A percentile compares a stretch with the other conserved stretches of the same genome.
phyloP scores from a whole-genome alignment of 805 yeast genomes.

The Scheffersomyces spartinae region DNA sequence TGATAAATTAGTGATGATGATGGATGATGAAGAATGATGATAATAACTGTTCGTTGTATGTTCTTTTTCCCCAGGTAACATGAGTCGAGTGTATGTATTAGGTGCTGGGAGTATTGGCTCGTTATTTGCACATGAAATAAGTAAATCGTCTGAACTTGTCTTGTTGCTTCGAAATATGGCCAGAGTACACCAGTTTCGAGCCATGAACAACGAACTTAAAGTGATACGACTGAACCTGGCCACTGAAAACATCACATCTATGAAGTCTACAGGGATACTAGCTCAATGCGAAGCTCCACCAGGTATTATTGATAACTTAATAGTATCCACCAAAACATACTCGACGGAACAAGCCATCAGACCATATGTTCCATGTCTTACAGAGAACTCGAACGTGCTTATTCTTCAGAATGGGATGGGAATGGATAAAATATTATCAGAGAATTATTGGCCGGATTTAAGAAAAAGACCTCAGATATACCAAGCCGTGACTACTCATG shows the following conservation, averaged over 20 bases:
- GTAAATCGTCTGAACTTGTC: conserved; percentile 26
- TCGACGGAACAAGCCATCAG: conserved; percentile 55
- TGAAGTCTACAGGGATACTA: conserved; percentile 5
- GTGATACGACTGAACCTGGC: conserved; percentile 15
- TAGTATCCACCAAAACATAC: conserved; percentile 73
- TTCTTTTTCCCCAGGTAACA: too few species aligned
- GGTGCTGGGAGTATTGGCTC: conserved; percentile 48
- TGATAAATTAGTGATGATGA: too few species aligned
- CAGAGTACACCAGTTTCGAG: conserved; percentile 32
- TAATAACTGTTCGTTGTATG: too few species aligned
- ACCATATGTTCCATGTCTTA: conserved; percentile 40
- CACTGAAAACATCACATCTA: conserved; percentile 8
- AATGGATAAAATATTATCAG: conserved; percentile 38
- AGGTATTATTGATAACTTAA: conserved; percentile 37
- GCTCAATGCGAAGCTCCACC: conserved; percentile 3
- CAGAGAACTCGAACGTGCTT: conserved; percentile 41
- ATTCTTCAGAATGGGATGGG: conserved; percentile 88
- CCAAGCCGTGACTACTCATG: conserved; percentile 79
- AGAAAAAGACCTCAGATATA: conserved; percentile 42
- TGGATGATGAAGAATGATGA: too few species aligned
- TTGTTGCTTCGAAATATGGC: conserved; percentile 31
- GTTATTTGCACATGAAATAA: conserved; percentile 34
- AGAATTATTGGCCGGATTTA: conserved; percentile 40
- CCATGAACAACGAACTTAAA: conserved; percentile 26
- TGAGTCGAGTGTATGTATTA: conserved; percentile 30